Percentiles rank a stretch among this genome's conserved stretches.
phyloP scores from a whole-genome alignment of 768 basidiomycete genomes.

The Kwoniella europaea region DNA sequence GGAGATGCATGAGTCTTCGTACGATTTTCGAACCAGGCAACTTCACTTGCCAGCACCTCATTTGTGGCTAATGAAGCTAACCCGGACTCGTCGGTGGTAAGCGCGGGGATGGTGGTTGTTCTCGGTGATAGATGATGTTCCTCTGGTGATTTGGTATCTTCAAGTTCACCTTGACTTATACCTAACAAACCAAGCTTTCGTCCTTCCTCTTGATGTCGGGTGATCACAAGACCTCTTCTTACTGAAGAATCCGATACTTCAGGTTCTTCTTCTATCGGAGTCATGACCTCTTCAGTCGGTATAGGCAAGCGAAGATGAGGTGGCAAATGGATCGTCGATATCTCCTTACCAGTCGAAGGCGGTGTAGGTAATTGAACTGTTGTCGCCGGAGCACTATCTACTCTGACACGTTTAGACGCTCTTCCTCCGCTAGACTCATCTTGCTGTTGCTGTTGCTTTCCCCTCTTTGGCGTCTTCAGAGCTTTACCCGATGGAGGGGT shows the following conservation, averaged over 20 bases:
- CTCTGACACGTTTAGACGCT: constrained; percentile 26
- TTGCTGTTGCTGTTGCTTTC: constrained; percentile 23
- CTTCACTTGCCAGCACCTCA: constrained; percentile 45
- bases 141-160: constrained; percentile 18
- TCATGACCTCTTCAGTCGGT: constrained; percentile 16
- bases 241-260: constrained; percentile 11
- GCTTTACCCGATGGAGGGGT: constrained; percentile 22
- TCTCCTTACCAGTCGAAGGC: constrained; percentile 42
- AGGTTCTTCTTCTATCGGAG: constrained; percentile 20
- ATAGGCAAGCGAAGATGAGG: constrained; percentile 15
- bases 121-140: constrained; percentile 30
- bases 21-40: constrained; percentile 46
- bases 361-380: constrained; percentile 47
- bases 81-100: constrained; percentile 36
- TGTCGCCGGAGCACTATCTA: constrained; percentile 15
- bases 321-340: constrained; percentile 24
- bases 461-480: constrained; percentile 40
- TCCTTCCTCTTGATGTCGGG: constrained; percentile 39
- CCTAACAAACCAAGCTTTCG: constrained; percentile 39
- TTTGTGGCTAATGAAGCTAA: constrained; percentile 36
- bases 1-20: constrained; percentile 3
- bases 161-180: constrained; percentile 27
- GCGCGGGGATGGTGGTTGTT: constrained; percentile 32
- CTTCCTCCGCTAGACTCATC: constrained; percentile 18
- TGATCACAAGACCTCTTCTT: constrained; percentile 36